Conservation (phyloP, 371 early-diverging fungal genomes). For the Cladochytrium tenue region DNA sequence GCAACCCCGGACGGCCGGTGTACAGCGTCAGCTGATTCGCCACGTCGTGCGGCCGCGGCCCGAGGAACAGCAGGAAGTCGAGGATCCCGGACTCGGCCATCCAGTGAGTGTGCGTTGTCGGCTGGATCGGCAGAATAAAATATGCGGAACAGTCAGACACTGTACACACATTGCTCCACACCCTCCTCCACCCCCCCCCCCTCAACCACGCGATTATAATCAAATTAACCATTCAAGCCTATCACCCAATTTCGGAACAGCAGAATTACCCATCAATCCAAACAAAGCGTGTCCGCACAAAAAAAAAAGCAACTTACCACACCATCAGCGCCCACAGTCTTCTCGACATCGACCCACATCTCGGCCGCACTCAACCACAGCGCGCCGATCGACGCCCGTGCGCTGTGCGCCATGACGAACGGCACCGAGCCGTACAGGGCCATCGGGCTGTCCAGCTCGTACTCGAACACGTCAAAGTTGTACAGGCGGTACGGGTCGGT, state of each 20-base stretch:
- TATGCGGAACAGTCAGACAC: too few species aligned
- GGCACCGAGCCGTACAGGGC: constrained; percentile 95
- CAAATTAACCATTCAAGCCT: too few species aligned
- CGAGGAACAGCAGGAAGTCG: constrained; percentile 89
- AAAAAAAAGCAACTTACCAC: too few species aligned
- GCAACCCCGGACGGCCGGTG: constrained; percentile 83
- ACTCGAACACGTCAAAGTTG: constrained; percentile 97
- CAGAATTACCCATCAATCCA: too few species aligned
- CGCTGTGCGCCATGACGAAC: constrained; percentile 82
- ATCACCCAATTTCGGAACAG: too few species aligned
- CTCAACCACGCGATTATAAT: too few species aligned
- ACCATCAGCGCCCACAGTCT: too few species aligned
- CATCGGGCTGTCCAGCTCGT: constrained; percentile 89
- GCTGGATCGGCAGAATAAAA: too few species aligned
- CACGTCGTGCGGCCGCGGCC: constrained; percentile 72
- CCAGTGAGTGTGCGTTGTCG: constrained; percentile 76
- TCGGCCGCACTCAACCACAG: constrained; percentile 94
- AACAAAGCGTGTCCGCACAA: too few species aligned
- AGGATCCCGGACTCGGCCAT: constrained; percentile 88
- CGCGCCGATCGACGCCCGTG: constrained; percentile 66
- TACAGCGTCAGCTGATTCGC: constrained; percentile 71
- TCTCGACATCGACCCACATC: constrained; percentile 95
- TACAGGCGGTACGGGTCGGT: constrained; percentile 94
- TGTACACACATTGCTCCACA: too few species aligned
- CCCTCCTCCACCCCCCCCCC: too few species aligned